Percentiles rank a stretch among this genome's conserved stretches.
phyloP scores from a whole-genome alignment of 805 yeast genomes.

The Saturnispora quitensis region DNA sequence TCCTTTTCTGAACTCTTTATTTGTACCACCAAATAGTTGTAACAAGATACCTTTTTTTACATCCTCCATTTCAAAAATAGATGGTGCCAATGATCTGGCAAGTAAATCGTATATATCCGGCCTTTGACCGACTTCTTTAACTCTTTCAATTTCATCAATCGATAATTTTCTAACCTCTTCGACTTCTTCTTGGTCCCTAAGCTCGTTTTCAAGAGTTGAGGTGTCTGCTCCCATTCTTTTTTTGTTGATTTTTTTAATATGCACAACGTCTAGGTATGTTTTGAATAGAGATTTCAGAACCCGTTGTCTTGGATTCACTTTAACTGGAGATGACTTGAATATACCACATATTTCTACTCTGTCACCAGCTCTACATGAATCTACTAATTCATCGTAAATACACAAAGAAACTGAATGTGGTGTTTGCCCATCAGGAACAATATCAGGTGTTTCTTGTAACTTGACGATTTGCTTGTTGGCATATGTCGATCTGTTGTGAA shows the following conservation, averaged over 20 bases:
- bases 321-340: slow-evolving; percentile 84
- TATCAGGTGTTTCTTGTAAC: slow-evolving; percentile 73
- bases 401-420: slow-evolving; percentile 93
- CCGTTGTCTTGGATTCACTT: slow-evolving; percentile 78
- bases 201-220: slow-evolving; percentile 55
- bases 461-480: slow-evolving; percentile 94
- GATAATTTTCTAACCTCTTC: slow-evolving; percentile 67
- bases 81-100: slow-evolving; percentile 92
- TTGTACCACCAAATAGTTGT: slow-evolving; percentile 93
- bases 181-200: slow-evolving; percentile 55
- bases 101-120: slow-evolving; percentile 77
- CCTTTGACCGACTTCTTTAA: slow-evolving; percentile 53
- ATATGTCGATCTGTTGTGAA: slow-evolving; percentile 87
- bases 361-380: slow-evolving; percentile 93
- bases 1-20: slow-evolving; percentile 79
- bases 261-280: slow-evolving; percentile 91
- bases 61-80: slow-evolving; percentile 92
- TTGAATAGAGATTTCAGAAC: slow-evolving; percentile 78
- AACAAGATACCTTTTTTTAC: slow-evolving; percentile 90
- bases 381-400: slow-evolving; percentile 93
- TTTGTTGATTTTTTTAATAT: slow-evolving; percentile 76
- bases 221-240: slow-evolving; percentile 74
- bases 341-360: slow-evolving; percentile 93
- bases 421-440: slow-evolving; percentile 96
- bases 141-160: slow-evolving; percentile 58